These are phyloP conservation scores for Austroboletus eburneus DNA, from an alignment of 768 basidiomycete genomes.

Conservation along the genomic window DNA sequence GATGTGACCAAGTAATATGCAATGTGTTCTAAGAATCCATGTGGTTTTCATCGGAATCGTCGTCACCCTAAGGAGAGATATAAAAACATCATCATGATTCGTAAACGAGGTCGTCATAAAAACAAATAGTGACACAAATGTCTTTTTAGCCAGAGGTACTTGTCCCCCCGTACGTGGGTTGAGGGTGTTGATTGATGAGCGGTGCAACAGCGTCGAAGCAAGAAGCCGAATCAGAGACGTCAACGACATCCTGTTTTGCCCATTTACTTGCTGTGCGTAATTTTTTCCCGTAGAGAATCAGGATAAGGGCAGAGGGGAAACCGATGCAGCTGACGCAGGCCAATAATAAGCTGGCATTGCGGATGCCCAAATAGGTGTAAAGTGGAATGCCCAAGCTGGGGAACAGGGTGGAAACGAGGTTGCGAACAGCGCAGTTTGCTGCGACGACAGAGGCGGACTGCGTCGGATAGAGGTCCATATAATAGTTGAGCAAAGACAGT, in stretches of 20 bases:
- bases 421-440: conserved; percentile 20
- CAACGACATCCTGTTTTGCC: conserved; percentile 15
- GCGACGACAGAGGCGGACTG: conserved; percentile 23
- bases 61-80: no score
- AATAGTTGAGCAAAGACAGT: conserved; percentile 23
- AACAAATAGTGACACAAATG: neutral
- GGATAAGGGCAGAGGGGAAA: conserved; percentile 13
- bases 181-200: conserved; percentile 6
- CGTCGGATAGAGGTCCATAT: conserved; percentile 25
- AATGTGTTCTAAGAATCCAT: no score
- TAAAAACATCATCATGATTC: no score
- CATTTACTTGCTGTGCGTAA: conserved; percentile 17
- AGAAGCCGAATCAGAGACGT: neutral
- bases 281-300: conserved; percentile 13
- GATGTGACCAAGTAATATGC: neutral
- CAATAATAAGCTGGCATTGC: conserved; percentile 17
- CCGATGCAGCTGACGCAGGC: conserved; percentile 20
- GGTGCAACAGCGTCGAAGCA: conserved; percentile 1
- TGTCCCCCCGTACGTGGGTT: conserved; percentile 13
- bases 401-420: conserved; percentile 10
- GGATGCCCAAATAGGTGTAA: conserved; percentile 17
- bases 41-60: no score
- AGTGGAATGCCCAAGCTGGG: conserved; percentile 18
- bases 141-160: neutral
- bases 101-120: no score